Base-by-base conservation (phyloP, 331 rosid species). In the Cydonia oblonga region DNA sequence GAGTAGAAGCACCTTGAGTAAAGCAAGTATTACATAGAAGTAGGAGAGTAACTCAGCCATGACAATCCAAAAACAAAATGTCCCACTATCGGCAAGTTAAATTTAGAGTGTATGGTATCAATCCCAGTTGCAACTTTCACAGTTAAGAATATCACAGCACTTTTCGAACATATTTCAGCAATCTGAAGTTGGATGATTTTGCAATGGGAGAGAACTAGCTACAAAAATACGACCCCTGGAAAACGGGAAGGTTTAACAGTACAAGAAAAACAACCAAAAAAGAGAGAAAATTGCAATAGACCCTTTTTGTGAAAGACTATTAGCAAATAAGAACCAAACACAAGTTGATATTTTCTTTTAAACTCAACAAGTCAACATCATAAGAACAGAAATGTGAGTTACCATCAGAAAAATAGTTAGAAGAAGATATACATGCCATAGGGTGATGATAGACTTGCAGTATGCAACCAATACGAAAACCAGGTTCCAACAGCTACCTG, bases 401-500 rank as follows among this genome's bases (percentile, higher is more conserved):
- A 87, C 97, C 90, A 86, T 90, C 81, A 87, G 83, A 89, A 87
- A 87, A 85, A 87, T 86, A 91, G 90, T 85, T 71, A 85, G 86
- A 87, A 91, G 97, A 90, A 91, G 83, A 80, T 89, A 93, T 93
- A 93, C 98, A 91, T 91, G 98, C 96, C 86, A 84, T 93, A 93
- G 69, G 98, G 98, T 73, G 97, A 89, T 78, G 97, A 80, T 68
- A 93, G 53, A 74, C 81, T 89, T 75, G 91, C 51, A 35, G 83
- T 72, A 79, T 76, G 83, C 89, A 93, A 75, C 98, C 98, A 93
- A 87, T 82, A 85, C 10, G 97, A 87, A 85, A 93, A 93, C 84
- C 88, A 87, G 22, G 73, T 72, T 71, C 92, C 97, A 74, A 89
- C 92, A 30, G 96, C 97, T 75, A 83, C 89, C 98, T 93, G 98